Conservation (phyloP, 73 alveolate species). For the Urostyla sp. region DNA sequence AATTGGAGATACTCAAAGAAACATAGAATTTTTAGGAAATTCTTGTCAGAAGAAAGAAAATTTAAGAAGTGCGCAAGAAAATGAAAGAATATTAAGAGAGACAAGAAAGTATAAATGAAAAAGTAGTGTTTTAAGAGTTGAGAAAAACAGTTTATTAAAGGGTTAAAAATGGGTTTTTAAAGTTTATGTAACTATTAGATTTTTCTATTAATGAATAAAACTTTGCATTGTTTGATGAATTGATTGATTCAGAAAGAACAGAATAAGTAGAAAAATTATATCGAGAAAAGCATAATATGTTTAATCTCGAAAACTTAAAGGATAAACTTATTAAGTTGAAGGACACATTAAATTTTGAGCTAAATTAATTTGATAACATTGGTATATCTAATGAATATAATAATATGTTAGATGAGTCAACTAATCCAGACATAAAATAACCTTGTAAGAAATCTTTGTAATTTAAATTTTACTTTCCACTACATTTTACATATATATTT, state of each 20-base stretch:
- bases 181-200: neutral
- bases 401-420: constrained; percentile 2
- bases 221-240: neutral
- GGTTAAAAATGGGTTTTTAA: neutral
- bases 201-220: neutral
- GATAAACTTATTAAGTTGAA: neutral
- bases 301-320: neutral
- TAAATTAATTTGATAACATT: constrained; percentile 13
- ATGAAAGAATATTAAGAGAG: constrained; percentile 1
- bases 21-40: constrained; percentile 6
- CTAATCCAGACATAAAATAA: constrained; percentile 19
- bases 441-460: neutral
- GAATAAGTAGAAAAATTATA: neutral
- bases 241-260: neutral
- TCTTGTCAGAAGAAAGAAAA: constrained; percentile 11
- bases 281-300: neutral
- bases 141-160: neutral
- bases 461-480: too few species aligned
- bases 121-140: neutral
- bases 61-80: neutral
- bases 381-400: constrained; percentile 36
- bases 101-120: neutral
- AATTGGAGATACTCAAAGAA: neutral
- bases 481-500: too few species aligned
- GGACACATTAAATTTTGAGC: constrained; percentile 6